Conservation (phyloP, 768 basidiomycete species). For the Kwoniella pini region DNA sequence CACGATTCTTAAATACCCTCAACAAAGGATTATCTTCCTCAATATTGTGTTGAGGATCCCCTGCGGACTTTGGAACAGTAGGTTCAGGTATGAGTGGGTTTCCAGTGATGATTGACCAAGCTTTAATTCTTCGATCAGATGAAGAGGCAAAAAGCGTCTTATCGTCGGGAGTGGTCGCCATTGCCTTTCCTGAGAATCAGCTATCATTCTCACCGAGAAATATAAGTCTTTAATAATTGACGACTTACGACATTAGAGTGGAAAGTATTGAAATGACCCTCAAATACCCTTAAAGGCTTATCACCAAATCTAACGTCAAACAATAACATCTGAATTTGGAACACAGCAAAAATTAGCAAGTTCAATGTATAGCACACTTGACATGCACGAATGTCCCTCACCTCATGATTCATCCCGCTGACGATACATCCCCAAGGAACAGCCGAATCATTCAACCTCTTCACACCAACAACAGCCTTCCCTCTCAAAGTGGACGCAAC, state of each 20-base stretch:
- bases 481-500: slow-evolving; percentile 14
- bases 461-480: slow-evolving; percentile 44
- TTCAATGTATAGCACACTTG: not conserved
- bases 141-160: slow-evolving; percentile 34
- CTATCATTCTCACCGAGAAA: not conserved
- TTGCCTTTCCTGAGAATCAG: slow-evolving; percentile 14
- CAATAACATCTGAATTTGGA: slow-evolving; percentile 32
- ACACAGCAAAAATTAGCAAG: not conserved
- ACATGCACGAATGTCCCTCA: slow-evolving; percentile 25
- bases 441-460: slow-evolving; percentile 37
- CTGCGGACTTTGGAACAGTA: not conserved
- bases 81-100: slow-evolving; percentile 3
- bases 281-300: slow-evolving; percentile 20
- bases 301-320: slow-evolving; percentile 38
- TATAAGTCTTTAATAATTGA: not conserved
- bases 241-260: slow-evolving; percentile 23
- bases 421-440: slow-evolving; percentile 41
- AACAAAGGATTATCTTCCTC: slow-evolving; percentile 21
- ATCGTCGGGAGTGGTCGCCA: slow-evolving; percentile 35
- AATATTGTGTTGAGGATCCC: too few relatives aligned
- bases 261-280: slow-evolving; percentile 37
- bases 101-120: slow-evolving; percentile 37
- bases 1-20: slow-evolving; percentile 8
- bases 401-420: slow-evolving; percentile 41
- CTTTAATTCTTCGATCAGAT: slow-evolving; percentile 35